Evolutionary conservation across 352 stramenopile species (phyloP).

Genomic region (Thalassiosira mediterranea): DNA sequence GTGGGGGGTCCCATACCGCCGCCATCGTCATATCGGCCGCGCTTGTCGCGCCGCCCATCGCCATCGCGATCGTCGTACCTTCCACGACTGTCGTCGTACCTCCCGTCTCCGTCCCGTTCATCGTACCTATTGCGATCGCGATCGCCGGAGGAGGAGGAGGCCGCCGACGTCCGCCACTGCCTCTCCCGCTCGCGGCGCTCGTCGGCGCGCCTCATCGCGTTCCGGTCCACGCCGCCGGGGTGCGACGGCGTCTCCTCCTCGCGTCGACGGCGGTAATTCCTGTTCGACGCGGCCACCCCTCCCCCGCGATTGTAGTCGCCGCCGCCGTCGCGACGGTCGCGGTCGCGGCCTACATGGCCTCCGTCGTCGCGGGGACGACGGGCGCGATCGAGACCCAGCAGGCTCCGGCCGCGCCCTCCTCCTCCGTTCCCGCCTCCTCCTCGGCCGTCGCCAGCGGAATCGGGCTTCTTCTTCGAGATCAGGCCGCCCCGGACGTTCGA

Average conservation of each 20-base stretch:
- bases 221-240: conserved; percentile 59
- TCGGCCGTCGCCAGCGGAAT: neutral
- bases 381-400: conserved; percentile 59
- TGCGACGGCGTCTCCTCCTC: conserved; percentile 72
- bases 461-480: conserved; percentile 19
- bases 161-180: conserved; percentile 17
- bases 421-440: neutral
- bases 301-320: conserved; percentile 5
- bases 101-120: neutral
- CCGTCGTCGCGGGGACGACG: no score
- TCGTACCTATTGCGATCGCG: neutral
- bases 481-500: conserved; percentile 54
- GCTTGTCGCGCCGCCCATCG: neutral
- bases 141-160: no score
- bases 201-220: conserved; percentile 22
- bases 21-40: neutral
- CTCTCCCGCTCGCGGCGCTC: conserved; percentile 36
- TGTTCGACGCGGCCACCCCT: neutral
- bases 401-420: conserved; percentile 9
- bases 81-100: neutral
- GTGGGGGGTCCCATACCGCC: neutral
- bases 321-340: conserved; percentile 2
- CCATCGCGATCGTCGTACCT: neutral
- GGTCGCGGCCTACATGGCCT: no score
- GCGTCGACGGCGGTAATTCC: conserved; percentile 42